These are phyloP conservation scores for Myriosclerotinia scirpicola DNA, from an alignment of 2,329 filamentous ascomycete species.

Conservation along the genomic window DNA sequence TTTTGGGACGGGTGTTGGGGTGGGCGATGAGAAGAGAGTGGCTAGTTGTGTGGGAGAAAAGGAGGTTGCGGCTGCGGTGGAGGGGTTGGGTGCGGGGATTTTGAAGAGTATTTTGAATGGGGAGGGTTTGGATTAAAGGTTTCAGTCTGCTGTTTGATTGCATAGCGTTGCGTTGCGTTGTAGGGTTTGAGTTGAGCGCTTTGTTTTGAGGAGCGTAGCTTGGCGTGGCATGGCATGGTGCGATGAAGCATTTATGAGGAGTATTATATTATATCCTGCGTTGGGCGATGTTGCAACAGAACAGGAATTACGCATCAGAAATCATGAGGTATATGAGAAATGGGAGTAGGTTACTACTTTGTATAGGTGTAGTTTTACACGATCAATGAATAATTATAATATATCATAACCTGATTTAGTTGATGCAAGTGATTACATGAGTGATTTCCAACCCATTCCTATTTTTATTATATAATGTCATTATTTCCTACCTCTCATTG, in stretches of 20 bases:
- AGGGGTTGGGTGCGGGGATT: constrained; percentile 61
- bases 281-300: neutral
- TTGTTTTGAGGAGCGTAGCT: neutral
- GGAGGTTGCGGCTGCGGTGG: constrained; percentile 72
- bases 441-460: neutral
- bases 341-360: neutral
- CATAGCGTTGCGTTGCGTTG: constrained; percentile 8
- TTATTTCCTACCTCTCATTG: neutral
- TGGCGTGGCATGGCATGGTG: neutral
- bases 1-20: constrained; percentile 47
- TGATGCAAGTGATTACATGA: neutral
- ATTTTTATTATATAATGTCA: neutral
- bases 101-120: constrained; percentile 60
- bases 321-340: neutral
- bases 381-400: constrained; percentile 1
- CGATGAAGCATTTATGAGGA: neutral
- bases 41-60: constrained; percentile 77
- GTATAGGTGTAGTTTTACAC: constrained; percentile 6
- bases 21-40: constrained; percentile 72
- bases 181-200: neutral
- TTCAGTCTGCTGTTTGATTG: neutral
- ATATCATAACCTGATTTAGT: too few species aligned
- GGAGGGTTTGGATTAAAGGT: constrained; percentile 38
- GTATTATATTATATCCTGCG: constrained; percentile 1
- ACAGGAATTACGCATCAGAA: neutral